Evolutionary conservation across 495 filamentous ascomycete species (phyloP), one percentile per base, ranked within the genome.

Genomic region (Hypoxylon crocopeplum): DNA sequence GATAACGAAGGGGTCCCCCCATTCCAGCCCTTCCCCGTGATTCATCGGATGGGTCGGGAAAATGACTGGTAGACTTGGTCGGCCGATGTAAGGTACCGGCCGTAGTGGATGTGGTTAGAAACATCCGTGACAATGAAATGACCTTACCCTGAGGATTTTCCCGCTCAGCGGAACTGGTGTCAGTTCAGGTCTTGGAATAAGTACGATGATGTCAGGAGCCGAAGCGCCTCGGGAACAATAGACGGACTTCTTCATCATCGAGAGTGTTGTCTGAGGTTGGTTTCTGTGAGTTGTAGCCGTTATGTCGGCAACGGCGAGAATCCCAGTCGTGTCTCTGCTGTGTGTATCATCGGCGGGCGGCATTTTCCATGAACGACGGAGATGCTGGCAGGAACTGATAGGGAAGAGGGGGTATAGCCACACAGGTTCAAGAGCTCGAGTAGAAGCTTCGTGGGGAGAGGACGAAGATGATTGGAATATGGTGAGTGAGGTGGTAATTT

Each of bases 51-150:
- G 57, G 56, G 62, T 57, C 56, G 57, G n/a, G 57, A 53, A 66
- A 56, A 53, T 59, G 62, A 66, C 62, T 66, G 62, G 62, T 66
- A 60, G 56, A 51, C n/a, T 49, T 66, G 57, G 27, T 66, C 56
- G 56, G 41, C 56, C 56, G 57, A 66, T 62, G 62, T 66, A 66
- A 66, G 62, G 62, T 66, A 66, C 62, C 62, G 62, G 52, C 51
- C 51, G 47, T 56, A 49, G 62, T 56, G 50, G 62, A 51, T 47
- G 49, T 50, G 13, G 56, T 48, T 56, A 32, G 41, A 32, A 40
- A 48, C 41, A 59, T 32, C 56, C 56, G 47, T 62, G 41, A 49
- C 29, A 55, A 61, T 48, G 27, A 59, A 36, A 42, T 56, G 51
- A 61, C 56, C 56, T 44, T 65, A 55, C 44, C 36, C 33, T 59